phyloP scores from a whole-genome alignment of 1,284 basidiomycete genomes.

The Boletellus dicymbophilus region DNA sequence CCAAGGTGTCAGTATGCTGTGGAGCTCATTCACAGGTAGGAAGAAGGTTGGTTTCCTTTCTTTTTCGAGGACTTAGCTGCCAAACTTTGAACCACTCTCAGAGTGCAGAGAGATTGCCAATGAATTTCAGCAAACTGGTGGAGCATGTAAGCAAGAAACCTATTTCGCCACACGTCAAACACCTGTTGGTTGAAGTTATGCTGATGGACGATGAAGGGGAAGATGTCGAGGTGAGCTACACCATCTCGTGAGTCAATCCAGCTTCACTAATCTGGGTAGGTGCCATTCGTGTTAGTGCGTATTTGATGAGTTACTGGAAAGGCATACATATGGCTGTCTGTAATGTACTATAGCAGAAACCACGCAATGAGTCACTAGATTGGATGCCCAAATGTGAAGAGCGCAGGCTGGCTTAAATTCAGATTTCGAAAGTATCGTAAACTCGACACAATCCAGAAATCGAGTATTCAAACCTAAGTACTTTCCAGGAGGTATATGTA shows the following conservation, averaged over 20 bases:
- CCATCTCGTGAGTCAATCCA: background rate
- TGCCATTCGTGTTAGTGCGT: conserved; percentile 69
- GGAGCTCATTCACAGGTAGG: conserved; percentile 90
- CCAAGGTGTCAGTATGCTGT: conserved; percentile 97
- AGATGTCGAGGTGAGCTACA: conserved; percentile 73
- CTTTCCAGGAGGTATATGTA: conserved; percentile 28
- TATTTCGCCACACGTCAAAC: conserved; percentile 77
- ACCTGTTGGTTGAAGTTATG: conserved; percentile 94
- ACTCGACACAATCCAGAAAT: background rate
- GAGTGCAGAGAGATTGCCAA: conserved; percentile 85
- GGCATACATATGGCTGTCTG: conserved; percentile 2
- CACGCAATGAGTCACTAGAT: background rate
- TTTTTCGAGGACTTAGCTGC: background rate
- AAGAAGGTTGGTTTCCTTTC: conserved; percentile 67
- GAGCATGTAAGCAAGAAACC: conserved; percentile 95
- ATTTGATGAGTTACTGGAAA: conserved; percentile 36
- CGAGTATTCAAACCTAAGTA: conserved; percentile 24
- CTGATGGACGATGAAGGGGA: conserved; percentile 89
- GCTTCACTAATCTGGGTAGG: conserved; percentile 39
- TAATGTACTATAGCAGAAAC: conserved; percentile 4
- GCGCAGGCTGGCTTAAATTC: background rate
- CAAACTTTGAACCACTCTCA: conserved; percentile 32
- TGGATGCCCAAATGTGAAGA: too few relatives aligned
- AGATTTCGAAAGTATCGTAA: too few relatives aligned
- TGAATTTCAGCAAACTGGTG: conserved; percentile 91